Base-by-base conservation (phyloP, 345 rosid genomes). In the Orychophragmus violaceus region DNA sequence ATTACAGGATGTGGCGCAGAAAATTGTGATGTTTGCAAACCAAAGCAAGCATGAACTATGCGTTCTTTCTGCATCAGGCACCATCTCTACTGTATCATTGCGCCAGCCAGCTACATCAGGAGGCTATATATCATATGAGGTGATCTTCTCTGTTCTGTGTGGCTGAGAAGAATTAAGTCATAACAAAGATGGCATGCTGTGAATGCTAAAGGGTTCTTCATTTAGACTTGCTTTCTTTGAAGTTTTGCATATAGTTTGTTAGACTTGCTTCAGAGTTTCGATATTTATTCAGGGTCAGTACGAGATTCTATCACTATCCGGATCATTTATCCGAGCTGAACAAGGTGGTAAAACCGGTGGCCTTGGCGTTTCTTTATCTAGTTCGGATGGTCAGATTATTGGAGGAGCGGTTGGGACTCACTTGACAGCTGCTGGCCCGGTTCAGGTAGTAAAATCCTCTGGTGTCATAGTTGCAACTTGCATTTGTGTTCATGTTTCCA, bases 341-440 rank as follows among this genome's bases (percentile, higher is more conserved):
- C 54, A 66, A 73, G 99, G 99, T 48, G 87, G 88, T 19, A 85
- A 84, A 80, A 71, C 85, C 42, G 96, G 97, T 68, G 92, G 92
- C 42, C 86, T 94, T 44, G 83, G 95, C 63, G 82, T 87, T 45
- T 90, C 95, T 41, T 78, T 94, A 42, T 83, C 87, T 55, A 70
- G 52, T 67, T 37, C 84, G 13, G 85, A 83, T 76, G 97, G 97
- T 62, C 88, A 85, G 67, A 82, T 88, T 41, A 74, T 94, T 54
- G 99, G 99, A 17, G 99, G 99, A 76, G 96, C 85, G 13, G 77
- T 94, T 70, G 95, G 92, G 14, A 90, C 85, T 42, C 90, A 85
- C 28, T 80, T 94, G 73, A 87, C 50, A 39, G 99, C 99, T 69
- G 88, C 89, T 5, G 95, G 97, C 33, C 90, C 96, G 21, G 97